These are phyloP conservation scores for Mycena venus DNA, from an alignment of 768 basidiomycete species.

Conservation along the genomic window DNA sequence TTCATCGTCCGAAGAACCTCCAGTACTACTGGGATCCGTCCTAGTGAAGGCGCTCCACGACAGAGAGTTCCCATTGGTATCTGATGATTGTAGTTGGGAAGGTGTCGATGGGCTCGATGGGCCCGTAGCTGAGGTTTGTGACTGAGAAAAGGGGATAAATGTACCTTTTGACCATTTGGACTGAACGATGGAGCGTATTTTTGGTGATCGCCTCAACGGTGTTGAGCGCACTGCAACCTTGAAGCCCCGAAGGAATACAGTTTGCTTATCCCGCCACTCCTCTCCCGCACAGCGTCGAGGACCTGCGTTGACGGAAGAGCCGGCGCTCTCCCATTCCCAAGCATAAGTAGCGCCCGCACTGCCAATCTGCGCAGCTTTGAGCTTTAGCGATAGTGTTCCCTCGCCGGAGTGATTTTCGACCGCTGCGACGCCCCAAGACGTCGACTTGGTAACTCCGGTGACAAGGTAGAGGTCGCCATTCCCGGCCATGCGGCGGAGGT, in stretches of 20 bases:
- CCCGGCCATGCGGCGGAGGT: conserved; percentile 8
- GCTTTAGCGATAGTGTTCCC: conserved; percentile 10
- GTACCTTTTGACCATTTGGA: background rate
- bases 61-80: too few species aligned
- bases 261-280: conserved; percentile 23
- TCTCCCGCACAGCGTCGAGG: background rate
- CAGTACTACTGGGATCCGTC: too few species aligned
- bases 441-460: conserved; percentile 18
- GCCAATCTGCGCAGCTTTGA: conserved; percentile 13
- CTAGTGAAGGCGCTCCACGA: too few species aligned
- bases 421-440: conserved; percentile 20
- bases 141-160: background rate
- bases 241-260: conserved; percentile 29
- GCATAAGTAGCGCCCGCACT: background rate
- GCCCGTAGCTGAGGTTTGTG: too few species aligned
- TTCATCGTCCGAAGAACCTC: too few species aligned
- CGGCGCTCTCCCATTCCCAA: conserved; percentile 17
- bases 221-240: conserved; percentile 13
- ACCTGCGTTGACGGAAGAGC: background rate
- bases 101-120: too few species aligned
- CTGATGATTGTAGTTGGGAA: too few species aligned
- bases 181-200: background rate
- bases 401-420: background rate
- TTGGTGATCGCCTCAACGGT: background rate
- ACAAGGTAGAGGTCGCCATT: conserved; percentile 20